Base-by-base conservation (phyloP, 306 rosid species). In the Lathyrus aphaca region DNA sequence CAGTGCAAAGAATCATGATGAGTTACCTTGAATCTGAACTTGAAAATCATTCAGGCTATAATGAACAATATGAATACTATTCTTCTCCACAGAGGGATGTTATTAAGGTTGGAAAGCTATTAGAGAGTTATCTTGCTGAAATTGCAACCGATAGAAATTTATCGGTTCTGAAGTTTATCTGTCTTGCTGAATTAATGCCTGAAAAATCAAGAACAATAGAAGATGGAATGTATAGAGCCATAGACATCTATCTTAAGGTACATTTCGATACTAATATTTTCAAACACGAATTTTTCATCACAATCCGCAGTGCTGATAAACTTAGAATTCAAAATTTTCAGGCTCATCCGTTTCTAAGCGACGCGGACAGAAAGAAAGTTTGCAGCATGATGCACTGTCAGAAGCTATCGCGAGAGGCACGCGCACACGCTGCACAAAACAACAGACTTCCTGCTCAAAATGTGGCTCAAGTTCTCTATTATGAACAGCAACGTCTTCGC, bases 311-410 rank as follows among this genome's bases (percentile, higher is more conserved):
- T 60, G 56, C 56, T 74, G 29, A 70, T 35, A 5, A 63, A 77
- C 48, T 45, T 57, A 45, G 59, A 72, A 37, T 16, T 66, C 8
- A 1, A 39, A 43, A 53, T 51, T 68, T 10, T 55, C 80, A 94
- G 99, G 95, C 92, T 72, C 99, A 94, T 86, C 96, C 97, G 7
- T 58, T 66, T 64, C 74, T 91, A 46, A 87, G 93, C 72, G 99
- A 95, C 46, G 74, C 77, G 81, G 99, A 95, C 72, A 90, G 85
- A 73, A 91, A 95, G 89, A 95, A 87, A 77, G 92, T 84, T 2
- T 95, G 99, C 79, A 85, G 96, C 72, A 71, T 89, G 71, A 89
- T 95, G 97, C 96, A 95, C 70, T 95, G 92, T 72, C 97, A 89
- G 83, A 95, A 85, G 74, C 68, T 95, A 64, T 95, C 99, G 0